Base-by-base conservation (phyloP, 1,284 basidiomycete genomes). In the Trametes hirsuta region DNA sequence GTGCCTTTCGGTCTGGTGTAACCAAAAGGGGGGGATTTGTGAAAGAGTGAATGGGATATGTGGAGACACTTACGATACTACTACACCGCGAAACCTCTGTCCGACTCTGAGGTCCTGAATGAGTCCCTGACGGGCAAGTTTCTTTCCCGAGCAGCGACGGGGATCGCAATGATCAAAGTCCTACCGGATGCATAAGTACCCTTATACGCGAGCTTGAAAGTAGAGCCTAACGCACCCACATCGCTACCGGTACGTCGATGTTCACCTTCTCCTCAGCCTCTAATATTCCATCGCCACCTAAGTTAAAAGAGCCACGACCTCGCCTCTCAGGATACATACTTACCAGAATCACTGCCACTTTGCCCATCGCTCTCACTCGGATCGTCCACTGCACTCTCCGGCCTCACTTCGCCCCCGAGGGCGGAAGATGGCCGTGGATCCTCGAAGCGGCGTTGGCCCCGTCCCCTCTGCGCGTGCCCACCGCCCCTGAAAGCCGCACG, bases 141-240 rank as follows among this genome's bases (percentile, higher is more conserved):
- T 97, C 80, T 98, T 98, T 11, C 97, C 97, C 8, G 94, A 96
- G 71, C 97, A 99, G 39, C 94, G 86, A 53, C 88, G 87, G 0
- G 97, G 96, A 74, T 99, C 96, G 74, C 97, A 98, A 73, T 98
- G 97, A 72, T 94, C 91, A 74, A 99, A 98, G 74, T 98, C 97
- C 94, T 95, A 15, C 25, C 12, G 3, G 1, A 6, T 8, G 24
- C 3, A 41, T 40, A 21, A 34, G 9, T 14, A 10, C 34, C 30
- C 6, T 4, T 6, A 1, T 24, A 2, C 25, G 10, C n/a, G 45
- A 24, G 47, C 15, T 52, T 48, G 34, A 45, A 53, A 30, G 8
- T 8, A 30, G 30, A 30, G 30, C 4, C 18, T 18, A 41, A 81
- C 90, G 74, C 59, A 88, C 91, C 93, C 93, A 95, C 93, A 95